These are phyloP conservation scores for Lactarius hengduanensis DNA, from an alignment of 768 basidiomycete species.

Conservation along the genomic window DNA sequence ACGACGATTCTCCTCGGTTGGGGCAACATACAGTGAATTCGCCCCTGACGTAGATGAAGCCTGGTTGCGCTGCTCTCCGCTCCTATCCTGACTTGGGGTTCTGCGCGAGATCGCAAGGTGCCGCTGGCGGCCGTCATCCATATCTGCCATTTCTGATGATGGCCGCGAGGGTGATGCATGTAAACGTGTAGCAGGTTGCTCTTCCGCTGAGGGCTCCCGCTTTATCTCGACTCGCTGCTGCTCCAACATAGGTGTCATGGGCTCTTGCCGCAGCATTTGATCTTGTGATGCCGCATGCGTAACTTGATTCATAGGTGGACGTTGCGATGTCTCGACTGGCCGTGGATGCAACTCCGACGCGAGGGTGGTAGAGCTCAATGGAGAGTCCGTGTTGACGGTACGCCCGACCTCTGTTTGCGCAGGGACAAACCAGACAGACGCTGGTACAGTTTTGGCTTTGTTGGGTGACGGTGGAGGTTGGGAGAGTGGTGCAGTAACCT, in stretches of 20 bases:
- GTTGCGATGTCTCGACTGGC: background rate
- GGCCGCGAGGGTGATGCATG: background rate
- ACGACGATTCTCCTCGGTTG: background rate
- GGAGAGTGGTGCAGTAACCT: background rate
- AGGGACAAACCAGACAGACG: slow-evolving; percentile 16
- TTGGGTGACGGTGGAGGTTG: background rate
- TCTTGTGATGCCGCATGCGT: background rate
- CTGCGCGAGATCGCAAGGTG: background rate
- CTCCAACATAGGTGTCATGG: background rate
- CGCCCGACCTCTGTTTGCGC: slow-evolving; percentile 24
- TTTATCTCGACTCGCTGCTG: slow-evolving; percentile 4
- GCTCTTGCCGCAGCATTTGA: background rate
- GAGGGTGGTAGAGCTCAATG: slow-evolving; percentile 24
- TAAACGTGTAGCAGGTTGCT: background rate
- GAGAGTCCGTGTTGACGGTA: slow-evolving; percentile 23
- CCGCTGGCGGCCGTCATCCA: background rate
- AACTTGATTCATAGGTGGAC: background rate
- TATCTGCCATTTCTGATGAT: background rate
- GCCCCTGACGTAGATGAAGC: slow-evolving; percentile 1
- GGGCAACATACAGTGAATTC: background rate
- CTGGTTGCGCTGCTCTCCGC: background rate
- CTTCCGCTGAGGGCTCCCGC: slow-evolving; percentile 17
- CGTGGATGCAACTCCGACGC: slow-evolving; percentile 23
- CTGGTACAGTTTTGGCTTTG: background rate
- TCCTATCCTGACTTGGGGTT: slow-evolving; percentile 12